phyloP scores from a whole-genome alignment of 2,329 filamentous ascomycete genomes.

The Claviceps pusilla region DNA sequence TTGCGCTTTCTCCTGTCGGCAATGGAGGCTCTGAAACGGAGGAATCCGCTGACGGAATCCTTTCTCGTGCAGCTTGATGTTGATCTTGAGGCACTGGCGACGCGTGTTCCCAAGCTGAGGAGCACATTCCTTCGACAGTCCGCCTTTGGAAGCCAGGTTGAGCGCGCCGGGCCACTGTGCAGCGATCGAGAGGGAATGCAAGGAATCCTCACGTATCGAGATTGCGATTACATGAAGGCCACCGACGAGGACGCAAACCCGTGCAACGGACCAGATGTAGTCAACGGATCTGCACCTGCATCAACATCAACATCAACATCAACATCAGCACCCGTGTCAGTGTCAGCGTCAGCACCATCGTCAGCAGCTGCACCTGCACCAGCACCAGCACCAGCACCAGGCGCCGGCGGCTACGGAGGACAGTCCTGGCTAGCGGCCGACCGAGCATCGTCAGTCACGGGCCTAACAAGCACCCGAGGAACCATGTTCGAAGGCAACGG shows the following conservation, averaged over 20 bases:
- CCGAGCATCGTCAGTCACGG: background rate
- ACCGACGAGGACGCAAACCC: conserved; percentile 26
- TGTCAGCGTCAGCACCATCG: background rate
- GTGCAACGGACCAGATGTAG: conserved; percentile 20
- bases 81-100: conserved; percentile 62
- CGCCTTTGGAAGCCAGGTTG: conserved; percentile 1
- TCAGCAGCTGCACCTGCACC: background rate
- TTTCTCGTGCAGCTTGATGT: conserved; percentile 89
- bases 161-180: conserved; percentile 12
- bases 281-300: too few species aligned
- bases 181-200: conserved; percentile 21
- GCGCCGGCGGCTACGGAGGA: conserved; percentile 4
- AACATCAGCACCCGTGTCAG: conserved; percentile 7
- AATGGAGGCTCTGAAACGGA: conserved; percentile 76
- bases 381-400: background rate
- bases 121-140: conserved; percentile 33
- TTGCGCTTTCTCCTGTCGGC: conserved; percentile 82
- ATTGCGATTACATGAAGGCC: conserved; percentile 28
- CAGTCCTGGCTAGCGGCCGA: conserved; percentile 26
- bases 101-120: conserved; percentile 43
- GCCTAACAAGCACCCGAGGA: too few species aligned
- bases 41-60: conserved; percentile 84
- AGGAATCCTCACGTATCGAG: conserved; percentile 29
- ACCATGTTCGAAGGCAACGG: too few species aligned
- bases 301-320: too few species aligned